Conservation (phyloP, 352 stramenopile species). For the Pilasporangium apinafurcum region DNA sequence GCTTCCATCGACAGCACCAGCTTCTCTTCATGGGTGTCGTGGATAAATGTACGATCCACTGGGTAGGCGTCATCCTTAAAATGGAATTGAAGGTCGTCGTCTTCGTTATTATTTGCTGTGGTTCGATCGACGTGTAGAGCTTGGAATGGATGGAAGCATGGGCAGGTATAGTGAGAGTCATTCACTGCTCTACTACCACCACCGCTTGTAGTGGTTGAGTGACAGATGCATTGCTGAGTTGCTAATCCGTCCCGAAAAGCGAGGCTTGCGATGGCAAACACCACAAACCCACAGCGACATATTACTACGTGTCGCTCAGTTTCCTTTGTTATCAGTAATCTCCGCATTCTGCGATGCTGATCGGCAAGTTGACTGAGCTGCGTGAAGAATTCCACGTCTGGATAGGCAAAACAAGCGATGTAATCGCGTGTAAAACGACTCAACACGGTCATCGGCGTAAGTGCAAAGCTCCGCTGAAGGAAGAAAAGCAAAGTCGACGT, state of each 20-base stretch:
- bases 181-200: neutral
- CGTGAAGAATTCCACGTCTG: no score
- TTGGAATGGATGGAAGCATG: constrained; percentile 33
- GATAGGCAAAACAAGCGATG: no score
- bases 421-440: no score
- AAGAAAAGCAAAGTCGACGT: constrained; percentile 46
- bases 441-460: constrained; percentile 13
- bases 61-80: constrained; percentile 12
- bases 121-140: neutral
- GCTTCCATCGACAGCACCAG: constrained; percentile 29
- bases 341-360: no score
- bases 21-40: constrained; percentile 23
- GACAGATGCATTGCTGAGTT: constrained; percentile 16
- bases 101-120: neutral
- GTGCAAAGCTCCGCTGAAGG: constrained; percentile 24
- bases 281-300: constrained; percentile 38
- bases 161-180: constrained; percentile 5
- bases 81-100: constrained; percentile 3
- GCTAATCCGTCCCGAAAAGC: constrained; percentile 8
- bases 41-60: constrained; percentile 12
- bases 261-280: constrained; percentile 21
- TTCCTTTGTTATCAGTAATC: no score
- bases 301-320: constrained; percentile 13
- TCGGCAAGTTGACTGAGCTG: no score
- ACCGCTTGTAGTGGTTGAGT: neutral